Base-by-base conservation (phyloP, 768 basidiomycete species). In the Thelephora ganbajun region DNA sequence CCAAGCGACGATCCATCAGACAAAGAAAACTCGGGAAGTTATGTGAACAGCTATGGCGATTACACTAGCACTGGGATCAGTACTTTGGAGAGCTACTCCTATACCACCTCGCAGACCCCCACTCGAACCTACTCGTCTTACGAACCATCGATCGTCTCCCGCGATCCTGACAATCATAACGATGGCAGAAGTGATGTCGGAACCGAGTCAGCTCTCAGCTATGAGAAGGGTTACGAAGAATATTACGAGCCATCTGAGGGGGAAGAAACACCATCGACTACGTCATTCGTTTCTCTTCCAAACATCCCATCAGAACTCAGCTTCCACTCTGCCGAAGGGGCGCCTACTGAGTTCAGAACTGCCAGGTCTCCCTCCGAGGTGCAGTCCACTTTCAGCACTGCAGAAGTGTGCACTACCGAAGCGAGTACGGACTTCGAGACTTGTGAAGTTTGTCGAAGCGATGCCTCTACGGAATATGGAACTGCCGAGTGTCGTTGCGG, bases 221-320 rank as follows among this genome's bases (percentile, higher is more conserved):
- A 30, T 30, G 26, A 30, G 26, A 30, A 30, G 26, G 26, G 26
- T 9, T 30, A 30, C 9, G 26, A 30, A 9, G 5, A 30, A 9
- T 30, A 30, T 9, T 30, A 30, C 26, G 26, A 30, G 9, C 26
- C 26, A 9, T 30, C 26, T 4, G 26, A 30, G 26, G 26, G 26
- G 26, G 39, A 41, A 4, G 14, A 14, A 22, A 41, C 33, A 52
- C 52, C 57, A 14, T 59, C 57, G 37, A 59, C 47, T 23, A 55
- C 68, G 5, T 79, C 77, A 0, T 77, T 73, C 59, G 67, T 66
- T 48, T 79, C 77, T 5, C 60, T 79, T 48, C 77, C 77, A 0
- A 74, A 72, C 3, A 79, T 79, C 51, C 78, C 78, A 11, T 78
- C 74, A 1, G 68, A 74, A 45, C 69, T 64, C 0, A 69, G 70